Evolutionary conservation across 1,139 yeast genomes (phyloP), one percentile per base, ranked within the genome.

Genomic region (Ashbya aceris): DNA sequence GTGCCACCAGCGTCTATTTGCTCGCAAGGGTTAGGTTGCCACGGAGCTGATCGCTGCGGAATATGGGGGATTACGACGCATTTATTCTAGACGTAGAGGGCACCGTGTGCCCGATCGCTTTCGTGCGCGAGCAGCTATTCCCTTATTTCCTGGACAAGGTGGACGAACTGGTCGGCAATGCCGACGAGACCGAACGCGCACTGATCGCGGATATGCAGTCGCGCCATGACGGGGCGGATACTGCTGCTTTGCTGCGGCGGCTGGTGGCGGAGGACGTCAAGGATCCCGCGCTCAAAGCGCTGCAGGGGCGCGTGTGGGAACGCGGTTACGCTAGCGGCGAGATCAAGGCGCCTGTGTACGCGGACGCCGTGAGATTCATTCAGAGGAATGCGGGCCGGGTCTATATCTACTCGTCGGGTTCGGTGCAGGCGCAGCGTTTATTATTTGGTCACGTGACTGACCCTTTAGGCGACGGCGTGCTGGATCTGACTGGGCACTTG

Each of bases 391-490:
- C 54, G 1, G 49, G 53, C 23, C 64, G 66, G 6, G 67, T 85
- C 0, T 84, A 71, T 57, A 86, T 89, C 13, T 89, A 89, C 62
- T 86, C 96, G 0, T 83, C 95, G n/a, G 97, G 97, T 1, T 81
- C 93, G 40, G 77, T 89, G 29, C 74, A 77, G 44, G 96, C 96
- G 0, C 97, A 89, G 55, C 79, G 79, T 49, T 65, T 87, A 46
- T 66, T 89, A 45, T 85, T 89, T 56, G 71, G 70, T 0, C 74
- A 84, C 57, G 89, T 83, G 5, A 62, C 65, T 37, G 48, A 47
- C 30, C 47, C 48, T 6, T 58, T 60, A 17, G 56, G 60, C 30
- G 54, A 52, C 4, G 48, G 46, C 5, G 20, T 17, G 35, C 17
- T 62, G 13, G 82, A 83, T 59, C 61, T 86, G 56, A 83, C 76